These are phyloP conservation scores for Debaryomyces robertsiae DNA, from an alignment of 1,139 yeast genomes.

Conservation along the genomic window DNA sequence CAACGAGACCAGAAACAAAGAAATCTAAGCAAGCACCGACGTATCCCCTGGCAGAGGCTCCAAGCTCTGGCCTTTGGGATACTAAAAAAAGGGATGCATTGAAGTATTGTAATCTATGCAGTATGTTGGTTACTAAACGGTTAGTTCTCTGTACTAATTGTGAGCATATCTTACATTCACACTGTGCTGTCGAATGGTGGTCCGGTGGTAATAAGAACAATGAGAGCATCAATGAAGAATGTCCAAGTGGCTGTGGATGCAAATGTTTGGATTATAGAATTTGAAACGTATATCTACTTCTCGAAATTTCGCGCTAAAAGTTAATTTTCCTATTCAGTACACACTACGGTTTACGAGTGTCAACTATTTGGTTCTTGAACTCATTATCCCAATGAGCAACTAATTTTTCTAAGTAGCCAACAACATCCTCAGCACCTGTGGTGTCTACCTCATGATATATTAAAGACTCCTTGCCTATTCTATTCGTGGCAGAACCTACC, in stretches of 20 bases:
- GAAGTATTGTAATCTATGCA: constrained; percentile 66
- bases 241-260: constrained; percentile 94
- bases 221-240: constrained; percentile 47
- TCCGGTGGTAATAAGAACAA: constrained; percentile 31
- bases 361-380: constrained; percentile 69
- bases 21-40: constrained; percentile 12
- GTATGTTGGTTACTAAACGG: constrained; percentile 58
- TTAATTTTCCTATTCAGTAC: neutral
- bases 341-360: constrained; percentile 41
- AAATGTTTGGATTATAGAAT: constrained; percentile 47
- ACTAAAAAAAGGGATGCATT: constrained; percentile 26
- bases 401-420: constrained; percentile 52
- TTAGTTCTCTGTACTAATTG: constrained; percentile 72
- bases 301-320: too few species aligned
- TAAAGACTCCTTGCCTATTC: constrained; percentile 66
- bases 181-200: constrained; percentile 89
- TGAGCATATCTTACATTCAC: constrained; percentile 76
- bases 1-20: constrained; percentile 14
- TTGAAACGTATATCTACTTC: constrained; percentile 7
- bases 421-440: constrained; percentile 67
- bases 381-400: constrained; percentile 55
- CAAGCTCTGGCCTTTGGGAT: constrained; percentile 35
- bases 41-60: constrained; percentile 18
- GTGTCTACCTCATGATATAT: constrained; percentile 56
- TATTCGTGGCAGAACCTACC: constrained; percentile 72